phyloP scores from a whole-genome alignment of 129 eudicot genomes.

The Artemisia tridentata region DNA sequence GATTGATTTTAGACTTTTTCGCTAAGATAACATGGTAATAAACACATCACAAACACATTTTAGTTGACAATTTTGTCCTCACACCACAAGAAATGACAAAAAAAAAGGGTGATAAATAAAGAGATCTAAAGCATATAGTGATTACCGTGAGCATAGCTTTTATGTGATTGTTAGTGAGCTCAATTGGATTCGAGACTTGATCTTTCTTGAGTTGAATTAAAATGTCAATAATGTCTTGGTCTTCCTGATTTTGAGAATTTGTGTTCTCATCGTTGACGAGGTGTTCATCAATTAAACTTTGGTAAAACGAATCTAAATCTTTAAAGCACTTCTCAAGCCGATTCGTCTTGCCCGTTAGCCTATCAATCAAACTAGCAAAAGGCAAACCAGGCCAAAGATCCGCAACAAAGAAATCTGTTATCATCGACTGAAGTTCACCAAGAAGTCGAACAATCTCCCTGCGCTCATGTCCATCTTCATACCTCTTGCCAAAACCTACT shows the following conservation, averaged over 20 bases:
- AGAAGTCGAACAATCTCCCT: constrained; percentile 14
- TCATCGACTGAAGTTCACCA: constrained; percentile 12
- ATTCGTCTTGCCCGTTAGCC: constrained; percentile 19
- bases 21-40: too few species aligned
- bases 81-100: not conserved
- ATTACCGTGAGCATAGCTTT: constrained; percentile 27
- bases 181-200: not conserved
- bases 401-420: constrained; percentile 11
- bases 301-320: constrained; percentile 27
- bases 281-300: constrained; percentile 12
- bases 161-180: constrained; percentile 15
- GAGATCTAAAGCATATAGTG: constrained; percentile 16
- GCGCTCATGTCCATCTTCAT: constrained; percentile 16
- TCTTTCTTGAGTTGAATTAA: constrained; percentile 3
- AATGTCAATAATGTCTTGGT: not conserved
- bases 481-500: constrained; percentile 34
- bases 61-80: not conserved
- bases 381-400: constrained; percentile 33
- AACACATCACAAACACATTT: not conserved
- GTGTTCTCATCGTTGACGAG: not conserved
- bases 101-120: not conserved
- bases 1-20: not conserved
- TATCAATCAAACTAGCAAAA: constrained; percentile 38
- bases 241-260: not conserved
- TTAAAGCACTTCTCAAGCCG: constrained; percentile 29